These are phyloP conservation scores for Lathyrus sativus DNA, from an alignment of 306 rosid genomes.

Conservation along the genomic window DNA sequence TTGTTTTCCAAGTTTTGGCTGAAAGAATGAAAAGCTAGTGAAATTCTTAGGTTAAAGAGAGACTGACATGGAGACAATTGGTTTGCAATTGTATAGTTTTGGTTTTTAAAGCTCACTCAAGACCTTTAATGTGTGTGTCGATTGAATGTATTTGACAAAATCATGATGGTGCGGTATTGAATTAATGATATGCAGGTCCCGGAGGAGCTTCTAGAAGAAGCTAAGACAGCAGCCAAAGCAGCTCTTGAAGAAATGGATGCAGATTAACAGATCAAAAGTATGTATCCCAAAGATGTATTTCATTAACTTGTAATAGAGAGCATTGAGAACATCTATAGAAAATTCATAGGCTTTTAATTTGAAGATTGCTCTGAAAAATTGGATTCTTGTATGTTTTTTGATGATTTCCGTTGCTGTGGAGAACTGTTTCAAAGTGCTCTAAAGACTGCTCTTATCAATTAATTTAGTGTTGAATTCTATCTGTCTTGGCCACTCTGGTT, in stretches of 20 bases:
- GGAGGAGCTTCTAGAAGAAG: slow-evolving; percentile 72
- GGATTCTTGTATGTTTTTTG: slow-evolving; percentile 33
- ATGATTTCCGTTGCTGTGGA: slow-evolving; percentile 31
- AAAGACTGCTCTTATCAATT: background rate
- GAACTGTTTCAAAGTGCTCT: slow-evolving; percentile 24
- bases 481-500: background rate
- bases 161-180: no score
- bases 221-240: slow-evolving; percentile 86
- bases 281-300: slow-evolving; percentile 31
- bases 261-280: slow-evolving; percentile 46
- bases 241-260: slow-evolving; percentile 99
- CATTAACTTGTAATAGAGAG: slow-evolving; percentile 31
- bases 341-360: slow-evolving; percentile 23
- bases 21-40: no score
- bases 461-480: background rate
- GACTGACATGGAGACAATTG: no score
- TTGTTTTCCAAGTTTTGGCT: no score
- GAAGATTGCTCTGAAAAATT: background rate
- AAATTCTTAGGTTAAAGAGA: no score
- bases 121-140: no score
- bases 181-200: slow-evolving; percentile 66
- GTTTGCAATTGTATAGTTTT: no score
- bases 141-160: no score
- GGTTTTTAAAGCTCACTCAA: no score
- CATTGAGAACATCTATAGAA: slow-evolving; percentile 39